These are phyloP conservation scores for Arbutus unedo DNA, from an alignment of 148 eudicot species.

Conservation along the genomic window DNA sequence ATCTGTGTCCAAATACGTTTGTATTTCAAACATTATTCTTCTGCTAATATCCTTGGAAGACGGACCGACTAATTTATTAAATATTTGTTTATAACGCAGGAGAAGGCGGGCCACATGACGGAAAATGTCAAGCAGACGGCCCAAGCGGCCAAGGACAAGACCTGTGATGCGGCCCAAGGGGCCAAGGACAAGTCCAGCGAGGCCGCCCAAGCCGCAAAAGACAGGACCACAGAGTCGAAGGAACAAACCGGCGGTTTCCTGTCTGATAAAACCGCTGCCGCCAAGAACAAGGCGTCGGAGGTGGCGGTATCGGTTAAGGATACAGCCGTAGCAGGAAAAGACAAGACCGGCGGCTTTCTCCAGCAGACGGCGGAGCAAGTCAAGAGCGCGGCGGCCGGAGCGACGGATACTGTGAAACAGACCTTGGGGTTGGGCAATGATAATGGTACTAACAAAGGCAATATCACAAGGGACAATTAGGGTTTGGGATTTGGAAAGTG, in stretches of 20 bases:
- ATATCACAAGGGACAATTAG: neutral
- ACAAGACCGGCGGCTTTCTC: neutral
- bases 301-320: too few relatives aligned
- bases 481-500: neutral
- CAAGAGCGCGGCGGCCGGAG: neutral
- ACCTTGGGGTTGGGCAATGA: neutral
- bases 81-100: conserved; percentile 22
- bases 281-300: neutral
- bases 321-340: too few relatives aligned
- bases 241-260: too few relatives aligned
- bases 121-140: conserved; percentile 53
- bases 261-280: neutral
- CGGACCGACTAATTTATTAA: too few relatives aligned
- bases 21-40: too few relatives aligned
- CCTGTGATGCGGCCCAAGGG: too few relatives aligned
- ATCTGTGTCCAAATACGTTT: too few relatives aligned
- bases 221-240: neutral
- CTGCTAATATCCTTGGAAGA: too few relatives aligned
- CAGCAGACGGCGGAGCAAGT: neutral
- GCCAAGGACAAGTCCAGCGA: conserved; percentile 12
- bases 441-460: neutral
- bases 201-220: conserved; percentile 12
- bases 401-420: neutral
- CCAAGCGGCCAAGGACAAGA: conserved; percentile 25
- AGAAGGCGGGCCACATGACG: conserved; percentile 52